These are phyloP conservation scores for Antitrichia curtipendula DNA, from an alignment of 225 moss, liverwort and hornwort genomes.

Conservation along the genomic window DNA sequence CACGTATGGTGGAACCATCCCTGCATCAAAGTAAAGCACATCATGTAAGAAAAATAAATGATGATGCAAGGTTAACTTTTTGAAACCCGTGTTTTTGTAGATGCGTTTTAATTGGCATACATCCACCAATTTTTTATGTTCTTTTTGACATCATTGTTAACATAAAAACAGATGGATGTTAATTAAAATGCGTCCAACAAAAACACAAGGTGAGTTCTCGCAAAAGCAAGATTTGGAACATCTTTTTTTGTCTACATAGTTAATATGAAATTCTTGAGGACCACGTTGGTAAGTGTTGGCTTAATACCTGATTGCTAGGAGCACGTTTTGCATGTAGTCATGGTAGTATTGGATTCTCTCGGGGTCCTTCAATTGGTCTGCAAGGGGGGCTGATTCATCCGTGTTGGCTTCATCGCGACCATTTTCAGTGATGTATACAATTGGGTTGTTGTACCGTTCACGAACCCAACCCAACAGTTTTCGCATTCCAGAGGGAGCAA, in stretches of 20 bases:
- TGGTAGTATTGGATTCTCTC: conserved; percentile 22
- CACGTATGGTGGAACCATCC: conserved; percentile 7
- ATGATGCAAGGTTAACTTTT: neutral
- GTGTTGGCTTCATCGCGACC: conserved; percentile 21
- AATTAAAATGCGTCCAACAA: neutral
- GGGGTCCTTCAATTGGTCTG: conserved; percentile 12
- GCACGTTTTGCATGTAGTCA: conserved; percentile 26
- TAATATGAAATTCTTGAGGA: too few relatives aligned
- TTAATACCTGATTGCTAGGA: conserved; percentile 36
- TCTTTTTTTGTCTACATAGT: neutral
- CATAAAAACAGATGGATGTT: neutral
- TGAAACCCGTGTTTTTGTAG: neutral
- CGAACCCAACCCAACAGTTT: conserved; percentile 34
- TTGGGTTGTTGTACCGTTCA: conserved; percentile 42
- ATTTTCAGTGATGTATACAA: conserved; percentile 53
- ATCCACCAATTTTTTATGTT: neutral
- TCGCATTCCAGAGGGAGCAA: conserved; percentile 44
- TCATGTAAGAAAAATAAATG: neutral
- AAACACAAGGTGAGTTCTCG: neutral
- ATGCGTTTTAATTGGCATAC: neutral
- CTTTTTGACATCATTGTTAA: neutral
- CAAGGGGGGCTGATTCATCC: neutral
- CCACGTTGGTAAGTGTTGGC: neutral
- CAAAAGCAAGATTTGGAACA: too few relatives aligned
- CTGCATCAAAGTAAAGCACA: neutral